Percentiles rank a stretch among this genome's conserved stretches.
Conservation (phyloP, 768 basidiomycete genomes). For the Mycena amicta region DNA sequence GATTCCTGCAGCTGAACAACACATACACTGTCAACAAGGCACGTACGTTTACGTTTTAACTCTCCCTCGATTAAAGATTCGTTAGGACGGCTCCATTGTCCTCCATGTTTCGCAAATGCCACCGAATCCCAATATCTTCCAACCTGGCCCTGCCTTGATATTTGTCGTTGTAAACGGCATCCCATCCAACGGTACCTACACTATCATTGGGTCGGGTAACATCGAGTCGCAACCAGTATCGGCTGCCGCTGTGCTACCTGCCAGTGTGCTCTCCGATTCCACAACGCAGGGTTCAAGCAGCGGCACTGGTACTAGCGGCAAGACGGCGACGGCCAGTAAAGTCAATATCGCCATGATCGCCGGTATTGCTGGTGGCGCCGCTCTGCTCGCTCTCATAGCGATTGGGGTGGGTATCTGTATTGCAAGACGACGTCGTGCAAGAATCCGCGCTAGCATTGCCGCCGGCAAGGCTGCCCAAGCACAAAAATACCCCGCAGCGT, state of each 20-base stretch:
- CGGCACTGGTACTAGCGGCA: slow-evolving; percentile 5
- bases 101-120: slow-evolving; percentile 83
- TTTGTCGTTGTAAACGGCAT: slow-evolving; percentile 85
- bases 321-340: background rate
- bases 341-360: slow-evolving; percentile 13
- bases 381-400: slow-evolving; percentile 10
- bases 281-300: slow-evolving; percentile 25
- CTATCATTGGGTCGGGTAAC: slow-evolving; percentile 78
- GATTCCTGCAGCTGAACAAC: slow-evolving; percentile 78
- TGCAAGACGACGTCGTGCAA: slow-evolving; percentile 12
- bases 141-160: slow-evolving; percentile 84
- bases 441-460: slow-evolving; percentile 6
- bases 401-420: slow-evolving; percentile 15
- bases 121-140: slow-evolving; percentile 82
- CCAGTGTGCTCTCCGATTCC: slow-evolving; percentile 45
- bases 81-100: slow-evolving; percentile 65
- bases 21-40: slow-evolving; percentile 72
- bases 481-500: background rate
- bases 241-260: slow-evolving; percentile 49
- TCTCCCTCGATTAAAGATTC: background rate
- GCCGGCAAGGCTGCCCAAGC: slow-evolving; percentile 8
- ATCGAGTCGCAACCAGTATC: slow-evolving; percentile 68
- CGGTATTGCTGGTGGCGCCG: slow-evolving; percentile 16
- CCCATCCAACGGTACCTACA: slow-evolving; percentile 75
- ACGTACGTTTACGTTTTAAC: background rate